Evolutionary conservation across 768 basidiomycete genomes (phyloP).

Genomic region (Hygrophorus pudorinus): DNA sequence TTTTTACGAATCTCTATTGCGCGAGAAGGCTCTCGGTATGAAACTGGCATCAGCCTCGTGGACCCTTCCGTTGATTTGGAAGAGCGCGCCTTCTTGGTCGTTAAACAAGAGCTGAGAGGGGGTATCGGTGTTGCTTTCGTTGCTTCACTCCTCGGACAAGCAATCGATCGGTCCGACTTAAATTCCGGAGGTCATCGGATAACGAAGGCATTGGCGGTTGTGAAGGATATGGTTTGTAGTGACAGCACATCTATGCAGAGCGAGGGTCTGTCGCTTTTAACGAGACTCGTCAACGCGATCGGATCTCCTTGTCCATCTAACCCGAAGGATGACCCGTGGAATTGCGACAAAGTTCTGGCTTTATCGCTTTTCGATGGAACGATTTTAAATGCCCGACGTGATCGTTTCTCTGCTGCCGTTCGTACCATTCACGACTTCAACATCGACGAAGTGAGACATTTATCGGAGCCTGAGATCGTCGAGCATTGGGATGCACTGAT

Average conservation of each 20-base stretch:
- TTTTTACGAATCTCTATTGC: conserved; percentile 30
- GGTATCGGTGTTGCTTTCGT: conserved; percentile 36
- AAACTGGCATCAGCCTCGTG: neutral
- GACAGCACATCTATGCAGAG: conserved; percentile 15
- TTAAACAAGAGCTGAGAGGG: conserved; percentile 36
- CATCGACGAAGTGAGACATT: conserved; percentile 18
- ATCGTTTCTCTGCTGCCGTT: conserved; percentile 18
- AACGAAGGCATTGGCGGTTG: conserved; percentile 24
- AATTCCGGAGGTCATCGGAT: conserved; percentile 14
- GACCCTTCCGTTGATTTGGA: conserved; percentile 9
- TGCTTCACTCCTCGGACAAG: conserved; percentile 23
- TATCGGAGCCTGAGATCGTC: conserved; percentile 29
- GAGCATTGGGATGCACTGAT: conserved; percentile 28
- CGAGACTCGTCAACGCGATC: conserved; percentile 23
- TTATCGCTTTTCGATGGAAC: conserved; percentile 35
- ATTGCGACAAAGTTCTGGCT: conserved; percentile 18
- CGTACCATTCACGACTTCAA: conserved; percentile 17
- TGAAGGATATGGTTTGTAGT: conserved; percentile 27
- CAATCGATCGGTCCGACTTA: conserved; percentile 1
- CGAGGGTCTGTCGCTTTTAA: conserved; percentile 27
- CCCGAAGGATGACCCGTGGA: conserved; percentile 1
- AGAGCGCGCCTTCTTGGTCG: conserved; percentile 28
- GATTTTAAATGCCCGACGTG: conserved; percentile 16
- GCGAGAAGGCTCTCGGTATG: conserved; percentile 6
- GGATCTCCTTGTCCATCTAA: conserved; percentile 12